phyloP scores from a whole-genome alignment of 225 moss, liverwort and hornwort genomes.

The Polytrichum formosum region DNA sequence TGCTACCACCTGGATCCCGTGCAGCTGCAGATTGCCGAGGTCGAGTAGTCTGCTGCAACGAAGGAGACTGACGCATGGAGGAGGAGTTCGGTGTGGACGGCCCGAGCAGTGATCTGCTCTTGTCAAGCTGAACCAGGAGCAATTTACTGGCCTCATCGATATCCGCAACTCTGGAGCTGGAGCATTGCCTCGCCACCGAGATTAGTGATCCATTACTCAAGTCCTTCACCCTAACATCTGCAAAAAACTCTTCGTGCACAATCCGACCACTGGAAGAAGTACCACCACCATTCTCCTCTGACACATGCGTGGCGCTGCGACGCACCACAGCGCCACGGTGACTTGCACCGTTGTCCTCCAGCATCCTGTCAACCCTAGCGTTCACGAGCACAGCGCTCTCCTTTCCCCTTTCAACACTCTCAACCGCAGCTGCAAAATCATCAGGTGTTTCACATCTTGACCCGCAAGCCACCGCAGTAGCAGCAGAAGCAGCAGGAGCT shows the following conservation, averaged over 20 bases:
- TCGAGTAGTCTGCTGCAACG: neutral
- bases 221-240: slow-evolving; percentile 23
- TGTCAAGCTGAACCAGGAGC: slow-evolving; percentile 40
- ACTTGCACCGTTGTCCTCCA: slow-evolving; percentile 27
- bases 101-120: slow-evolving; percentile 49
- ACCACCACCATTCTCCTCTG: slow-evolving; percentile 7
- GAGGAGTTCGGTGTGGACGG: slow-evolving; percentile 33
- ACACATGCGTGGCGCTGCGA: neutral
- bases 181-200: slow-evolving; percentile 23
- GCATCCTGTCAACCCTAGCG: slow-evolving; percentile 46
- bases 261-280: slow-evolving; percentile 6
- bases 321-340: slow-evolving; percentile 18
- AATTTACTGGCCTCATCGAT: slow-evolving; percentile 31
- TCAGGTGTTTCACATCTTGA: slow-evolving; percentile 37
- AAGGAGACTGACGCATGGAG: slow-evolving; percentile 28
- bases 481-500: neutral
- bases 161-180: slow-evolving; percentile 16
- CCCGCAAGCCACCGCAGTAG: slow-evolving; percentile 9
- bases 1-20: no score
- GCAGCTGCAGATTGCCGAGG: no score
- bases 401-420: slow-evolving; percentile 39
- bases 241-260: neutral
- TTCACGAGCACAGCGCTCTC: slow-evolving; percentile 45
- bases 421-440: slow-evolving; percentile 37
- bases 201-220: slow-evolving; percentile 17